Conservation (phyloP, 129 eudicot species). For the Centrapalus pauciflorus region DNA sequence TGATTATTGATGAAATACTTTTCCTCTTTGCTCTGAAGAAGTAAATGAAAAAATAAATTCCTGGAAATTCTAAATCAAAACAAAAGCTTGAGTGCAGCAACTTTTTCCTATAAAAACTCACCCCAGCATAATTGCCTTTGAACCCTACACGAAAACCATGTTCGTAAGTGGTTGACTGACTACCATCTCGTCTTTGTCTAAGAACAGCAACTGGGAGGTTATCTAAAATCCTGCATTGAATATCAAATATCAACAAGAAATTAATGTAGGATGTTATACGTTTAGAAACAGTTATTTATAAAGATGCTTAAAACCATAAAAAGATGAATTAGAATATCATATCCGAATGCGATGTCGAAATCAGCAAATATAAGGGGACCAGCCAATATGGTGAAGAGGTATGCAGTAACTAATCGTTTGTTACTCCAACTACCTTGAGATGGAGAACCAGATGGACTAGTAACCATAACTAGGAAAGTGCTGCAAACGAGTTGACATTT, state of each 20-base stretch:
- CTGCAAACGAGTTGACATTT: too few species aligned
- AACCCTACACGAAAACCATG: constrained; percentile 97
- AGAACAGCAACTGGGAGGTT: constrained; percentile 95
- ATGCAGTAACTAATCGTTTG: neutral
- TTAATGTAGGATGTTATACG: neutral
- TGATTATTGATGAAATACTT: constrained; percentile 87
- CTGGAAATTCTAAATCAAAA: neutral
- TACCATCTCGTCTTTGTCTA: constrained; percentile 85
- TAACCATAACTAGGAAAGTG: too few species aligned
- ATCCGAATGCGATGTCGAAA: neutral
- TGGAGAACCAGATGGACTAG: neutral
- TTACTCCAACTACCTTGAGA: neutral
- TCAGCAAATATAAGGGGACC: neutral
- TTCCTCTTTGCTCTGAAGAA: constrained; percentile 80
- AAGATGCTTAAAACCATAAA: neutral
- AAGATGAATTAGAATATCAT: neutral
- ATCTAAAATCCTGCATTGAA: constrained; percentile 70
- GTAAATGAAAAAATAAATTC: constrained; percentile 8
- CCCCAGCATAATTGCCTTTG: constrained; percentile 95
- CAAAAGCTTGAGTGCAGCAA: neutral
- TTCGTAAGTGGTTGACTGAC: constrained; percentile 73
- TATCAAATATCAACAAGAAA: neutral
- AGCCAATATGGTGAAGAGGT: neutral
- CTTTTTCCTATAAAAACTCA: constrained; percentile 28
- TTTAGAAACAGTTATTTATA: neutral